These are phyloP conservation scores for Boletus insuetus DNA, from an alignment of 768 basidiomycete species.

Conservation along the genomic window DNA sequence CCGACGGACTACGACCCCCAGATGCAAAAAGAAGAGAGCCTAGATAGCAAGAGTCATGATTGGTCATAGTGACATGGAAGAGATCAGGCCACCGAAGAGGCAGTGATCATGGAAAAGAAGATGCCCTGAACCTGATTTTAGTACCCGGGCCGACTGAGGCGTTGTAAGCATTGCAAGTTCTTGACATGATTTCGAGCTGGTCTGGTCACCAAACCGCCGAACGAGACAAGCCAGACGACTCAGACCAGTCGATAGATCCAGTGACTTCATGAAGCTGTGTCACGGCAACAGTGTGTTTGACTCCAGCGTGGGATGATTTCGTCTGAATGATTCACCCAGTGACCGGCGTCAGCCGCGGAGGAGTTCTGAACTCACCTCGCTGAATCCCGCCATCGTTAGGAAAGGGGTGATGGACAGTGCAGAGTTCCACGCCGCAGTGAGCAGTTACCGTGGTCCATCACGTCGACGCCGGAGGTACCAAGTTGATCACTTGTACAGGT, in stretches of 20 bases:
- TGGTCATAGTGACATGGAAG: neutral
- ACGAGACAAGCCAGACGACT: neutral
- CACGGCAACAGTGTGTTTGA: no score
- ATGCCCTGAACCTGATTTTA: no score
- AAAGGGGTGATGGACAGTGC: slow-evolving; percentile 48
- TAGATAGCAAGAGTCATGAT: no score
- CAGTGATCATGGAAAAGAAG: no score
- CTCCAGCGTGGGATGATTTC: neutral
- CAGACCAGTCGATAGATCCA: neutral
- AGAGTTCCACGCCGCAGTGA: slow-evolving; percentile 60
- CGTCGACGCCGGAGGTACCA: neutral
- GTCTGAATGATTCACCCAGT: no score
- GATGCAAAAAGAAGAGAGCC: neutral
- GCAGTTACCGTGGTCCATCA: slow-evolving; percentile 10
- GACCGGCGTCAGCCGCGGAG: no score
- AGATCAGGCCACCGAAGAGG: neutral
- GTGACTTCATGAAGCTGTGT: neutral
- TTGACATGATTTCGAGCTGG: neutral
- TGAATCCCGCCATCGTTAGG: neutral
- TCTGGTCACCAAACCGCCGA: neutral
- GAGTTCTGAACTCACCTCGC: neutral
- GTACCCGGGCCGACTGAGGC: no score
- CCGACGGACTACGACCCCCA: neutral
- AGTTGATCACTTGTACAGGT: slow-evolving; percentile 43
- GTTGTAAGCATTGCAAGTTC: neutral